Percentiles rank a stretch among this genome's conserved stretches.
Conservation (phyloP, 352 stramenopile genomes). For the Lagenidium giganteum region DNA sequence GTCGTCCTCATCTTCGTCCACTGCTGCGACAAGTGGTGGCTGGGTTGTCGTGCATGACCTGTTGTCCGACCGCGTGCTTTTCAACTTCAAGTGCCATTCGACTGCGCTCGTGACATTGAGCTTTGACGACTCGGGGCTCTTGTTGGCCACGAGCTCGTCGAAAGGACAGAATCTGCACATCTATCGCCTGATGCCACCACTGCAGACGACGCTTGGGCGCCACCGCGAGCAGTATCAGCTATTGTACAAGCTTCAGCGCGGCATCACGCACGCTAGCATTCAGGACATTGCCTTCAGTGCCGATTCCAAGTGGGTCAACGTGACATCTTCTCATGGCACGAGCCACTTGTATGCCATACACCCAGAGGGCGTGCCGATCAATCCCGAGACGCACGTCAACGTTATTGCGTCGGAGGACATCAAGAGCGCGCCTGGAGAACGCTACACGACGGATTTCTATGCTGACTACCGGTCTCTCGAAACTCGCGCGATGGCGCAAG, state of each 20-base stretch:
- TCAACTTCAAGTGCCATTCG: slow-evolving; percentile 73
- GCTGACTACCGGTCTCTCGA: slow-evolving; percentile 57
- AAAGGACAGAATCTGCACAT: slow-evolving; percentile 87
- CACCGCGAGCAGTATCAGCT: slow-evolving; percentile 34
- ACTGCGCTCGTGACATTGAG: slow-evolving; percentile 66
- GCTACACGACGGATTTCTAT: slow-evolving; percentile 71
- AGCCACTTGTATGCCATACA: slow-evolving; percentile 83
- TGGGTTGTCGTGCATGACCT: slow-evolving; percentile 71
- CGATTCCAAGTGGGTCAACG: slow-evolving; percentile 83
- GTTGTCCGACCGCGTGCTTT: slow-evolving; percentile 50
- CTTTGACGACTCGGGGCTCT: slow-evolving; percentile 68
- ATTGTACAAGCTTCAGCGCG: slow-evolving; percentile 83
- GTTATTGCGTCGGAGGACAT: background rate
- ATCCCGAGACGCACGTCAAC: slow-evolving; percentile 64
- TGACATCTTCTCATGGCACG: slow-evolving; percentile 80
- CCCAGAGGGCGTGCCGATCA: slow-evolving; percentile 62
- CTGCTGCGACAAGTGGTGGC: slow-evolving; percentile 27
- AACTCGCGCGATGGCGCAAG: slow-evolving; percentile 56
- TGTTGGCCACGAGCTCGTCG: slow-evolving; percentile 75
- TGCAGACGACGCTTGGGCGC: slow-evolving; percentile 20
- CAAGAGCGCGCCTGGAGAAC: slow-evolving; percentile 2
- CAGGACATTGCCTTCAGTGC: slow-evolving; percentile 78
- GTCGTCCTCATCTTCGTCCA: no score
- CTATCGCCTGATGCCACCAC: slow-evolving; percentile 61
- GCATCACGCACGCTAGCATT: slow-evolving; percentile 83